Base-by-base conservation (phyloP, 495 filamentous ascomycete genomes). In the Hypoxylon fragiforme region DNA sequence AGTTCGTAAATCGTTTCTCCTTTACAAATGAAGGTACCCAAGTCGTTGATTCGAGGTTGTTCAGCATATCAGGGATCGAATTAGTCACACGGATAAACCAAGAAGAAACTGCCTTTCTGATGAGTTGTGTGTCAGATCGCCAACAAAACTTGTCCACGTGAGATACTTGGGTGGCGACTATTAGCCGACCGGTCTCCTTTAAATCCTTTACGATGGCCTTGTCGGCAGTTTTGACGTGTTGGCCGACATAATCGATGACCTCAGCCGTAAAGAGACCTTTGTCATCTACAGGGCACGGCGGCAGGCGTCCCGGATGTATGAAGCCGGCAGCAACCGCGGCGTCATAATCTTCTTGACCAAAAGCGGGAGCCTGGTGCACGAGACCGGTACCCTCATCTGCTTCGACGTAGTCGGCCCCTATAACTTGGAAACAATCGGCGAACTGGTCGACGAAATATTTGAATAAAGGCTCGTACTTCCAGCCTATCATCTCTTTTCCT, bases 71-170 rank as follows among this genome's bases (percentile, higher is more conserved):
- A 2, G 94, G 92, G 44, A 97, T 87, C 66, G 94, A 88, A 30
- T 82, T 78, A 14, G 85, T 79, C 41, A 97, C 85, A 69, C 90
- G 90, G 60, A 98, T 85, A 62, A 98, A 97, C 94, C 94, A 98
- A 2, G 92, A 84, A 13, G 94, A 90, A 15, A 98, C 92, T 16
- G 94, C 91, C 48, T 89, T 85, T 70, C 97, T 94, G 67, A 98
- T 97, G 55, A 97, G 78, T 6, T 92, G 94, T 2, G 89, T 97
- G 63, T 98, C 94, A 14, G 91, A 96, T 20, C 94, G 85, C 81
- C 90, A 92, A 73, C 94, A 98, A 79, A 91, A 92, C 16, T 92
- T 92, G 68, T 97, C 96, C 54, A 88, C 92, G 76, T 98, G 94
- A 70, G 82, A 95, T 45, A 96, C 81, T 70, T 96, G 91, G 28